Base-by-base conservation (phyloP, 768 basidiomycete genomes). In the Tulasnella sp. region DNA sequence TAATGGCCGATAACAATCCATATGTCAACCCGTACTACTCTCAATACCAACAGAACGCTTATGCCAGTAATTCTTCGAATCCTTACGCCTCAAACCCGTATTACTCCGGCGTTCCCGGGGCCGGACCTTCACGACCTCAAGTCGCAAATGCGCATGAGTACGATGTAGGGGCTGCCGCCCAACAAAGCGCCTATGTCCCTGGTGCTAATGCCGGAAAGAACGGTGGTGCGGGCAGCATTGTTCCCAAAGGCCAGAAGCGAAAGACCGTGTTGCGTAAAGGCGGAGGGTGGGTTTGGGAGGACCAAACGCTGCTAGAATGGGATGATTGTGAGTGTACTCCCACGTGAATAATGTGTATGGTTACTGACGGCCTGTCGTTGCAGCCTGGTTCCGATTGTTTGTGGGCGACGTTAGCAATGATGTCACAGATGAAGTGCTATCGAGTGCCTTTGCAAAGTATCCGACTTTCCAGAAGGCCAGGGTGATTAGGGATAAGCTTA, bases 361-460 rank as follows among this genome's bases (percentile, higher is more conserved):
- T 19, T 21, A 46, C 45, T 46, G 25, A 2, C 34, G 42, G 15
- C 9, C 11, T 32, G 41, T 29, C 32, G 56, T 6, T 58, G 21
- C 57, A 94, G 92, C 88, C 12, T 97, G 93, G 93, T 99, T 94
- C 73, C 81, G 96, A 27, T 72, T 99, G 39, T 99, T 99, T 66
- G 92, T 98, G 19, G 96, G 96, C 39, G 94, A 99, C 69, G 77
- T 98, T 34, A 94, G 92, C 65, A 98, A 98, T 67, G 96, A 98
- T 70, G 92, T 98, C 39, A 92, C 90, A 49, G 96, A 98, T 66
- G 90, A 96, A 63, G 86, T 94, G 15, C 78, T 98, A 15, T 73
- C 88, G 48, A 88, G 87, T 63, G 93, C 93, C 12, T 99, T 99
- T 71, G 84, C 82, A 69, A 86, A 88, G 69, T 98, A 94, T 67